A percentile compares a stretch with the other conserved stretches of the same genome.
These are phyloP conservation scores for Styphnolobium japonicum DNA, from an alignment of 306 rosid species.

Conservation along the genomic window DNA sequence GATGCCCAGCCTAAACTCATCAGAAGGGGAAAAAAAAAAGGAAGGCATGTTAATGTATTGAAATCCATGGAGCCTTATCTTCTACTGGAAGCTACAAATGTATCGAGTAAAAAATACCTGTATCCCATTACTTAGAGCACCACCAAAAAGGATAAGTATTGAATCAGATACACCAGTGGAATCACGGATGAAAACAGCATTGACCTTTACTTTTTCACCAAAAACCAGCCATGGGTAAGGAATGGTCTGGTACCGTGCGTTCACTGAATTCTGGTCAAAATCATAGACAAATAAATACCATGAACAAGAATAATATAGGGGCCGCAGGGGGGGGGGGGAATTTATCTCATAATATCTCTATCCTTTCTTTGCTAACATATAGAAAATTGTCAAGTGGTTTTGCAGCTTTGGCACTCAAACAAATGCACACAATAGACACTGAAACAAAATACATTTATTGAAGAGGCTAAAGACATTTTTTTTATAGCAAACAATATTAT, in stretches of 20 bases:
- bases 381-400: not conserved
- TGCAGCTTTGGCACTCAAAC: not conserved
- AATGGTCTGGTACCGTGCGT: conserved; percentile 88
- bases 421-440: not conserved
- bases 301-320: not conserved
- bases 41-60: not conserved
- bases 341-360: not conserved
- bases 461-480: not conserved
- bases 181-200: conserved; percentile 91
- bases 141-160: conserved; percentile 80
- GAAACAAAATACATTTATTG: not conserved
- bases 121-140: conserved; percentile 60
- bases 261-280: conserved; percentile 86
- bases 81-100: not conserved
- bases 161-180: conserved; percentile 97
- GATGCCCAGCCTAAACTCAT: conserved; percentile 72
- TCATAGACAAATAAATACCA: conserved; percentile 5
- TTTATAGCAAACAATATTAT: not conserved
- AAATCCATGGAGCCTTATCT: conserved; percentile 14
- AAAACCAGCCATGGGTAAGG: conserved; percentile 97
- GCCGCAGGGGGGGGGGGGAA: not conserved
- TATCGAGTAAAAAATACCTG: conserved; percentile 56
- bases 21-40: not conserved
- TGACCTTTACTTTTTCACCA: conserved; percentile 92
- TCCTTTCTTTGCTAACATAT: not conserved